A percentile compares a stretch with the other conserved stretches of the same genome.
Evolutionary conservation across 148 eudicot genomes (phyloP).

Genomic region (Rhododendron molle): DNA sequence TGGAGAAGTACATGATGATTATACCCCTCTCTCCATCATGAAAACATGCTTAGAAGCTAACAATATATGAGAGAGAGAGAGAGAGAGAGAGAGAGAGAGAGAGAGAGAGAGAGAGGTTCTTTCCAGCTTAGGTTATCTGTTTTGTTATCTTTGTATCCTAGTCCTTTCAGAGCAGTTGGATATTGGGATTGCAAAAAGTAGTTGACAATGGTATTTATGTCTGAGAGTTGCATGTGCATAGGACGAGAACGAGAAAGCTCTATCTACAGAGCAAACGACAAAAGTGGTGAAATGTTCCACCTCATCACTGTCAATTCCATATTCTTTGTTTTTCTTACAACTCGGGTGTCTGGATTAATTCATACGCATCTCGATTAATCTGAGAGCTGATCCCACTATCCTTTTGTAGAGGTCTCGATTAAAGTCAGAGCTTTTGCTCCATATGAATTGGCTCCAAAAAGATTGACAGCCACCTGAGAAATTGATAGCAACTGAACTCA

Average conservation of each 20-base stretch:
- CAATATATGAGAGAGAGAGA: constrained; percentile 9
- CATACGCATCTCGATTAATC: too few relatives aligned
- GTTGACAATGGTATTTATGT: neutral
- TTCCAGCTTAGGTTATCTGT: constrained; percentile 4
- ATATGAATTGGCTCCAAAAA: too few relatives aligned
- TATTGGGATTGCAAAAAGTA: neutral
- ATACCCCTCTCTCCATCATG: constrained; percentile 39
- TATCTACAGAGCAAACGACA: neutral
- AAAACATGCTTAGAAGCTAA: constrained; percentile 77
- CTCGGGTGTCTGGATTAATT: too few relatives aligned
- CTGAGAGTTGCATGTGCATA: neutral
- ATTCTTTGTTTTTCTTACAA: neutral
- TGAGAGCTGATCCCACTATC: too few relatives aligned
- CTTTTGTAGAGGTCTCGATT: neutral
- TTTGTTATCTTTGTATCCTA: neutral
- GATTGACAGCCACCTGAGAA: too few relatives aligned
- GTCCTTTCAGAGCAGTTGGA: neutral
- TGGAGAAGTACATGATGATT: constrained; percentile 20
- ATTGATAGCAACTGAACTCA: too few relatives aligned
- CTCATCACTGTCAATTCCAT: neutral
- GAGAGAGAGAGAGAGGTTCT: neutral
- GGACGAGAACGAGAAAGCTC: neutral
- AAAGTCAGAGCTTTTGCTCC: neutral
- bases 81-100: neutral
- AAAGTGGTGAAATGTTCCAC: neutral